A percentile compares a stretch with the other conserved stretches of the same genome.
Conservation (phyloP, 2,329 filamentous ascomycete genomes). For the Stagonosporopsis rhizophila region DNA sequence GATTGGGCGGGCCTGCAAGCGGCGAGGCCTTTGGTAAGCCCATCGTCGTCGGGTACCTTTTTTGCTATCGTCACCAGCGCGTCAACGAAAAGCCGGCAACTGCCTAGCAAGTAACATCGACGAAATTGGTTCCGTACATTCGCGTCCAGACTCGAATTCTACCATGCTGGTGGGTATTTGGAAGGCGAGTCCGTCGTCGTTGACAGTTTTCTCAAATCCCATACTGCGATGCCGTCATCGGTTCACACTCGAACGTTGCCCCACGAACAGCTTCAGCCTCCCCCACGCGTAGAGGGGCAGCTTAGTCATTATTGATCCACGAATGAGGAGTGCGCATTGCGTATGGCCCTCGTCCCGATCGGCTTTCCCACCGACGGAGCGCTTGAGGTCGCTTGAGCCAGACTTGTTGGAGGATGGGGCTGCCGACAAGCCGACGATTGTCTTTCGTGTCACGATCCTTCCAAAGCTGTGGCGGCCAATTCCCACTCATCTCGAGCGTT, state of each 20-base stretch:
- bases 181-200: not conserved
- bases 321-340: not conserved
- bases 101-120: slow-evolving; percentile 6
- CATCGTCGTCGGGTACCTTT: slow-evolving; percentile 15
- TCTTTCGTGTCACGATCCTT: not conserved
- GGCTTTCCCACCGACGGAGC: slow-evolving; percentile 12
- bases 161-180: not conserved
- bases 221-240: slow-evolving; percentile 13
- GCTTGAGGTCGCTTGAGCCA: slow-evolving; percentile 10
- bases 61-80: slow-evolving; percentile 32
- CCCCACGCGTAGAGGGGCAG: slow-evolving; percentile 14
- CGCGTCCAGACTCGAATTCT: not conserved
- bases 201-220: slow-evolving; percentile 3
- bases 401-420: slow-evolving; percentile 11
- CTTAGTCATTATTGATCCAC: slow-evolving; percentile 10
- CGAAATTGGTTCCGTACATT: not conserved
- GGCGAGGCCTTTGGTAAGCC: slow-evolving; percentile 17
- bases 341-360: slow-evolving; percentile 6
- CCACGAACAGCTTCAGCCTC: slow-evolving; percentile 18
- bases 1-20: slow-evolving; percentile 29
- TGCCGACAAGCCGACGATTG: slow-evolving; percentile 15
- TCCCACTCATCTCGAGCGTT: not conserved
- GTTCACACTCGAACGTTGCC: slow-evolving; percentile 7
- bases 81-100: slow-evolving; percentile 27
- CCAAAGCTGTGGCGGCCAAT: not conserved